Conservation (phyloP, 768 basidiomycete species). For the Cyclocybe aegerita region DNA sequence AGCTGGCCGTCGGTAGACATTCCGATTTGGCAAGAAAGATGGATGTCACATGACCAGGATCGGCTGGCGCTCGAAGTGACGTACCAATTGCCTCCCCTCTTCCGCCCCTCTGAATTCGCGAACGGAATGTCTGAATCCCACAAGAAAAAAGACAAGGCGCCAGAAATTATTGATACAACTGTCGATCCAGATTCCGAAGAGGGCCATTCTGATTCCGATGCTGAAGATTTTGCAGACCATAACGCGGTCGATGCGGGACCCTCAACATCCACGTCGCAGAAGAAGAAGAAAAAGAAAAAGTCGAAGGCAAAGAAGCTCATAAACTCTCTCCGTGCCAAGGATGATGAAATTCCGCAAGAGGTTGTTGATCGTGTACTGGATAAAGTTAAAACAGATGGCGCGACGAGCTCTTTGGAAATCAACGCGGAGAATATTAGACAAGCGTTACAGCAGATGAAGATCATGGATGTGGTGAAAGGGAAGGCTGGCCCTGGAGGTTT, state of each 20-base stretch:
- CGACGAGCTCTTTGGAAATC: slow-evolving; percentile 40
- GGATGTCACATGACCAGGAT: no score
- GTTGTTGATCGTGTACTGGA: slow-evolving; percentile 68
- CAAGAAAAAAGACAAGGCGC: slow-evolving; percentile 40
- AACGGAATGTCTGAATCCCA: slow-evolving; percentile 33
- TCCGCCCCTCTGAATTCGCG: background rate
- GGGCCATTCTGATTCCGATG: slow-evolving; percentile 15
- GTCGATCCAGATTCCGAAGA: slow-evolving; percentile 14
- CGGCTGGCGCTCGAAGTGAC: no score
- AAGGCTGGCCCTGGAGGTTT: slow-evolving; percentile 75
- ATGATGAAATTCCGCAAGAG: slow-evolving; percentile 51
- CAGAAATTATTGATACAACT: slow-evolving; percentile 41
- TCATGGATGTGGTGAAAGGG: slow-evolving; percentile 84
- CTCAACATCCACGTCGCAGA: slow-evolving; percentile 36
- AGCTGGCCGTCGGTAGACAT: no score
- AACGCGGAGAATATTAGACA: slow-evolving; percentile 67
- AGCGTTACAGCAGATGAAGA: slow-evolving; percentile 74
- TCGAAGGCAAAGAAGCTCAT: slow-evolving; percentile 61
- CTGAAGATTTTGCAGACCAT: slow-evolving; percentile 22
- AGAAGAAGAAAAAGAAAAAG: slow-evolving; percentile 91
- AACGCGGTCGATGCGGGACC: slow-evolving; percentile 35
- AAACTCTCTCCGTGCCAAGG: slow-evolving; percentile 45
- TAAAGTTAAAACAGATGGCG: slow-evolving; percentile 61
- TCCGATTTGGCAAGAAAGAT: no score
- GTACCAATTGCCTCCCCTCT: background rate